Percentiles rank a stretch among this genome's conserved stretches.
Evolutionary conservation across 2,329 filamentous ascomycete species (phyloP).

Genomic region (Colletotrichum coccodes): DNA sequence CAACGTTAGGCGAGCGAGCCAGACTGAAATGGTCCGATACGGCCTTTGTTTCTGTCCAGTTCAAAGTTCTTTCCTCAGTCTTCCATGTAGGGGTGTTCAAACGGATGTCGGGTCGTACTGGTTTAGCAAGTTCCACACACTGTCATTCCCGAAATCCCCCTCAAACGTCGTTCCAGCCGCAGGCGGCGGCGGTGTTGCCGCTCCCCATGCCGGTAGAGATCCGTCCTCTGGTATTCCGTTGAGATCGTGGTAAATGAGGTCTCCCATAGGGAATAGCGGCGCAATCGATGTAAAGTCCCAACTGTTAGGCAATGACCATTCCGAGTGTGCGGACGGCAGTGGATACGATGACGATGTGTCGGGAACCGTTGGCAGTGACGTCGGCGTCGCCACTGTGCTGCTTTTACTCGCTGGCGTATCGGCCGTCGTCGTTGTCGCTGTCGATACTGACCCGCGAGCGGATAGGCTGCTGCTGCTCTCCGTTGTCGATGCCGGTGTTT

Average conservation of each 20-base stretch:
- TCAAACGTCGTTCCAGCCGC: slow-evolving; percentile 59
- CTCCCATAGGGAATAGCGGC: slow-evolving; percentile 66
- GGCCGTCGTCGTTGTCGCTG: slow-evolving; percentile 21
- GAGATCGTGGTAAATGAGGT: slow-evolving; percentile 67
- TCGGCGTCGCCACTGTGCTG: slow-evolving; percentile 30
- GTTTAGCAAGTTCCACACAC: slow-evolving; percentile 67
- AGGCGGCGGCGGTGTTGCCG: slow-evolving; percentile 32
- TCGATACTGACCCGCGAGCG: slow-evolving; percentile 28
- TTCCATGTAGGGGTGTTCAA: slow-evolving; percentile 7
- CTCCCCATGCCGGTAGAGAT: slow-evolving; percentile 36
- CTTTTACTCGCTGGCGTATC: slow-evolving; percentile 32
- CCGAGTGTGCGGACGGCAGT: slow-evolving; percentile 23
- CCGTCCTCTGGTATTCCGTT: slow-evolving; percentile 50
- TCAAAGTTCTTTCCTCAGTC: slow-evolving; percentile 8
- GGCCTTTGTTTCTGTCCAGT: slow-evolving; percentile 9
- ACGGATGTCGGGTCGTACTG: slow-evolving; percentile 48
- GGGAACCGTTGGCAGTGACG: slow-evolving; percentile 35
- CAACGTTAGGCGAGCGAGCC: background rate
- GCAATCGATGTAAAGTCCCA: slow-evolving; percentile 63
- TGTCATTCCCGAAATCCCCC: slow-evolving; percentile 64
- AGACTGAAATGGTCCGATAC: background rate
- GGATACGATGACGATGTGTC: slow-evolving; percentile 37
- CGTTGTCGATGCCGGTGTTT: slow-evolving; percentile 32
- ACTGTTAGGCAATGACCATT: slow-evolving; percentile 53
- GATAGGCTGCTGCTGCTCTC: slow-evolving; percentile 31